Evolutionary conservation across 108 stramenopile genomes (phyloP), one percentile per base, ranked within the genome.

Genomic region (Thalassiosira profunda): DNA sequence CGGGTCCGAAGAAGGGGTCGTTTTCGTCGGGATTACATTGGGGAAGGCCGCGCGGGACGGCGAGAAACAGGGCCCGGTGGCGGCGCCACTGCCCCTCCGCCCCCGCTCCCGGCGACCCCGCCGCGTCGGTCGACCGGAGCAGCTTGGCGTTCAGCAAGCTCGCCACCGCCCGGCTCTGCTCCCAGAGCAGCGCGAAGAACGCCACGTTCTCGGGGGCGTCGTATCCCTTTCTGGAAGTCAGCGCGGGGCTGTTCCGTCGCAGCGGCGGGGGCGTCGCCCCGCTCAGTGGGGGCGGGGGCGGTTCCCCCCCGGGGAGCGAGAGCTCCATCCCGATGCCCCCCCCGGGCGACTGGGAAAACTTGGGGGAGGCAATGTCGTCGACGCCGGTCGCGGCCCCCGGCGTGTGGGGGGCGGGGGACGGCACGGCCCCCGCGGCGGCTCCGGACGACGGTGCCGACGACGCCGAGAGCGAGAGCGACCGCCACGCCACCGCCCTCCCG

Each of bases 161-260:
- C 12, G 94, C 94, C 1, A 95, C 64, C 5, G 72, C 79, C 29
- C 87, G 78, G 34, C 88, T 89, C 46, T 95, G 94, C n/a, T 91
- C 69, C 40, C 55, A 65, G 18, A 78, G 29, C 7, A 52, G 53
- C 0, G 69, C 41, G 44, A 47, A 66, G 8, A 66, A 53, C 15
- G 44, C 35, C 30, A 57, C 55, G 40, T 56, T 65, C 31, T 74
- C 54, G 14, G 60, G 8, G n/a, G 36, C 25, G 1, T 14, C 29
- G 21, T 48, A 25, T 35, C 62, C 36, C 44, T 52, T 40, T 41
- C 55, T 54, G 4, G 70, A 44, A 9, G 61, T 57, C 29, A 44
- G 35, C 9, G 41, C 41, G 0, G 67, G 67, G 25, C 46, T 68
- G 20, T 20, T 25, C 37, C 63, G 40, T 49, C 40, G 40, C 17